Conservation (phyloP, 202 grass and related monocot species). For the Brachypodium distachyon region DNA sequence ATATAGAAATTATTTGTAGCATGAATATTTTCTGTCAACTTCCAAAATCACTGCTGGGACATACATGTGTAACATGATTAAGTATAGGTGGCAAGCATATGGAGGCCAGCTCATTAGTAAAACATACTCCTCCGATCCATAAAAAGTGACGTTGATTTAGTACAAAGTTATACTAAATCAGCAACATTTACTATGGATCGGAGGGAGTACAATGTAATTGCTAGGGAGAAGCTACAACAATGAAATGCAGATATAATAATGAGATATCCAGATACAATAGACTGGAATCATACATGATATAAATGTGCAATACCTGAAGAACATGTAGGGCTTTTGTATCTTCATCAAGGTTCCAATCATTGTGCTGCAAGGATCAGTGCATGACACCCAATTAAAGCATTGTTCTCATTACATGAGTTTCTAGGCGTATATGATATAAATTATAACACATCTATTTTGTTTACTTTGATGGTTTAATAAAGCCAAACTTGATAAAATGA, state of each 20-base stretch:
- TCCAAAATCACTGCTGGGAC: neutral
- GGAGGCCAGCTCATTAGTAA: neutral
- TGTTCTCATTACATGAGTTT: neutral
- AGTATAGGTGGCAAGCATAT: conserved; percentile 5
- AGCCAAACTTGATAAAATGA: neutral
- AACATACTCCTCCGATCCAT: no score
- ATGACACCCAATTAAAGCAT: conserved; percentile 3
- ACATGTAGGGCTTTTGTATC: conserved; percentile 82
- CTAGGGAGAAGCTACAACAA: neutral
- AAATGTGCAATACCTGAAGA: conserved; percentile 51
- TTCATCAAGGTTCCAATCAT: conserved; percentile 85
- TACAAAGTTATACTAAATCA: no score
- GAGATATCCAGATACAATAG: neutral
- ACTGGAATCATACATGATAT: conserved; percentile 13
- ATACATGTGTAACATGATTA: neutral
- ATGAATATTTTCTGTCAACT: neutral
- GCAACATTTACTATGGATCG: no score
- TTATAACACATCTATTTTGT: neutral
- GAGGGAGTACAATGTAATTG: neutral
- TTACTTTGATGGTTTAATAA: neutral
- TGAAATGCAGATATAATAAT: neutral
- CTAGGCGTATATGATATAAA: neutral
- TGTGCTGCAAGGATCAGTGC: conserved; percentile 49
- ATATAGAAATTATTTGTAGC: neutral
- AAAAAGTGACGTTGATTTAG: no score